Conservation (phyloP, 495 filamentous ascomycete species). For the Penicillium cataractarum region DNA sequence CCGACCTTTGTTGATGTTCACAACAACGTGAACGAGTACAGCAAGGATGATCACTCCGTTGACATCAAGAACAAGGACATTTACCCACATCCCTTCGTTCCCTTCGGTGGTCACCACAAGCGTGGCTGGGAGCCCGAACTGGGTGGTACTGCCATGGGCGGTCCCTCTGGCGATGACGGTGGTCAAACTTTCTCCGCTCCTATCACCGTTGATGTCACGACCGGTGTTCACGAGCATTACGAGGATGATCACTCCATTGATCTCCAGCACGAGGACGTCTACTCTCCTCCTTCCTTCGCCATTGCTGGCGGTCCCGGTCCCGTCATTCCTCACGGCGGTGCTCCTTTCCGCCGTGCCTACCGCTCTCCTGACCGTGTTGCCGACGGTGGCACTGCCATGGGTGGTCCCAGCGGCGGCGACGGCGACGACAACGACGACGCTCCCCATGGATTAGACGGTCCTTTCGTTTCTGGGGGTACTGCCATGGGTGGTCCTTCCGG, state of each 20-base stretch:
- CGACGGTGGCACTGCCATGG: conserved; percentile 18
- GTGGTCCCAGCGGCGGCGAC: conserved; percentile 31
- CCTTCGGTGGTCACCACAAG: conserved; percentile 16
- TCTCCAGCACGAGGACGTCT: conserved; percentile 26
- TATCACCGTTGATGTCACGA: conserved; percentile 21
- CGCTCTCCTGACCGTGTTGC: conserved; percentile 17
- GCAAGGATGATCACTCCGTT: conserved; percentile 31
- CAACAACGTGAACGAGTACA: conserved; percentile 22
- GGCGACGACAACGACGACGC: conserved; percentile 16
- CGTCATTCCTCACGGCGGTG: conserved; percentile 11
- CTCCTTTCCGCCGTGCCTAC: conserved; percentile 24
- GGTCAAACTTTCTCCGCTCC: conserved; percentile 20
- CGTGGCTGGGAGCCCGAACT: conserved; percentile 9
- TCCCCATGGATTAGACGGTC: too few relatives aligned
- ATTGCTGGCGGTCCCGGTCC: conserved; percentile 9
- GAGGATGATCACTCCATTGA: conserved; percentile 29
- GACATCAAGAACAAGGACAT: conserved; percentile 22
- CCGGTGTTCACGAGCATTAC: conserved; percentile 23
- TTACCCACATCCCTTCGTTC: conserved; percentile 10
- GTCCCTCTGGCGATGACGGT: conserved; percentile 27
- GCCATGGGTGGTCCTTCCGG: conserved; percentile 28
- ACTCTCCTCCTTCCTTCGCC: conserved; percentile 1
- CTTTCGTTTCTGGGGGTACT: too few relatives aligned
- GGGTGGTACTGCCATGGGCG: conserved; percentile 27
- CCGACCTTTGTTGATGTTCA: conserved; percentile 14